Percentiles rank a stretch among this genome's conserved stretches.
Evolutionary conservation across 2,329 filamentous ascomycete genomes (phyloP).

Genomic region (Aspergillus neotritici): DNA sequence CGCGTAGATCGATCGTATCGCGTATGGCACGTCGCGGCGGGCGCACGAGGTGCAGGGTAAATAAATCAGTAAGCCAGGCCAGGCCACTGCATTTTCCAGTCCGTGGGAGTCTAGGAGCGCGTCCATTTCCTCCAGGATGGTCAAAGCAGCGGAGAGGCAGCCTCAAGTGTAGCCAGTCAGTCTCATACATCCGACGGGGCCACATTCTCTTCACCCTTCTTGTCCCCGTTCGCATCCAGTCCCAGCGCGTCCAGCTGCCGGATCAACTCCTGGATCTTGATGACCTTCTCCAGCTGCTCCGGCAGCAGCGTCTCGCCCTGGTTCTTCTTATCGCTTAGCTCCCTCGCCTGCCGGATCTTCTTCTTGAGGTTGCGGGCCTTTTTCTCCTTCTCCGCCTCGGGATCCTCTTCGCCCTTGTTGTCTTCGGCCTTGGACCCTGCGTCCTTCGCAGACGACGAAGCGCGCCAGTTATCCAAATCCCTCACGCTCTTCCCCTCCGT

Average conservation of each 20-base stretch:
- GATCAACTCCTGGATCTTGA: constrained; percentile 91
- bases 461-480: constrained; percentile 30
- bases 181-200: constrained; percentile 15
- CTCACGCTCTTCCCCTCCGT: constrained; percentile 14
- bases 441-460: constrained; percentile 11
- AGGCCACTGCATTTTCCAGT: too few relatives aligned
- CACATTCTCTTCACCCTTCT: constrained; percentile 33
- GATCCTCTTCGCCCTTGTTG: constrained; percentile 48
- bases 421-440: constrained; percentile 10
- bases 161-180: not conserved
- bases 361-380: constrained; percentile 88
- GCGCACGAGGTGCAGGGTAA: too few relatives aligned
- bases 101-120: too few relatives aligned
- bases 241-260: constrained; percentile 80
- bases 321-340: constrained; percentile 86
- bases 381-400: constrained; percentile 78
- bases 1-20: too few relatives aligned
- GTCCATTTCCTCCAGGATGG: not conserved
- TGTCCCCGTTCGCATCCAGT: constrained; percentile 72
- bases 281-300: constrained; percentile 95
- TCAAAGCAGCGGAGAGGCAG: not conserved
- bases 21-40: too few relatives aligned
- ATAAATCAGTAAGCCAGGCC: too few relatives aligned
- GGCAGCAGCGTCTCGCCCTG: constrained; percentile 76
- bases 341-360: constrained; percentile 88